These are phyloP conservation scores for Viola pubescens DNA, from an alignment of 441 rosid genomes.

Conservation along the genomic window DNA sequence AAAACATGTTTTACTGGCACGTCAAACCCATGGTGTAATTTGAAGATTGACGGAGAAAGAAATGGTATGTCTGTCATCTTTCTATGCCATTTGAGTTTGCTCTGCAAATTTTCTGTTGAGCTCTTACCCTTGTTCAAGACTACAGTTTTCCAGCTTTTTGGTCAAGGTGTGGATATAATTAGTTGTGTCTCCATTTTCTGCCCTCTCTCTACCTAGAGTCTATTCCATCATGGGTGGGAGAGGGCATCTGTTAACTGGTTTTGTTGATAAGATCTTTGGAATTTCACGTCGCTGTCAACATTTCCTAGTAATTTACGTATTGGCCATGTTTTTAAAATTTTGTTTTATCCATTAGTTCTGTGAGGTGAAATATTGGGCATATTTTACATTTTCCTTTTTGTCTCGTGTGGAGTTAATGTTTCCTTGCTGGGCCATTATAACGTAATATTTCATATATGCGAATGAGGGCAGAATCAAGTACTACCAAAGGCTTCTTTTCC, in stretches of 20 bases:
- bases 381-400: background rate
- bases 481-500: slow-evolving; percentile 27
- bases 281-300: background rate
- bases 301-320: background rate
- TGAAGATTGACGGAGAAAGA: slow-evolving; percentile 74
- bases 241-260: too few relatives aligned
- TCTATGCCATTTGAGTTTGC: background rate
- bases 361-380: slow-evolving; percentile 3
- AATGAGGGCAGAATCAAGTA: slow-evolving; percentile 40
- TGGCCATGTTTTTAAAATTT: background rate
- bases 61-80: slow-evolving; percentile 51
- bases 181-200: too few relatives aligned
- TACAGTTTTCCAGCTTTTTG: too few relatives aligned
- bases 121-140: background rate
- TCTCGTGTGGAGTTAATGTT: too few relatives aligned
- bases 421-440: slow-evolving; percentile 1
- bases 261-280: background rate
- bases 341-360: slow-evolving; percentile 13
- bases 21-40: slow-evolving; percentile 17
- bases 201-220: too few relatives aligned
- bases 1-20: slow-evolving; percentile 17
- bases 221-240: too few relatives aligned
- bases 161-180: too few relatives aligned
- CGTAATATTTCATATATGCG: slow-evolving; percentile 11
- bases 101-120: background rate